These are phyloP conservation scores for Persicaria tinctoria DNA, from an alignment of 148 eudicot species.

Conservation along the genomic window DNA sequence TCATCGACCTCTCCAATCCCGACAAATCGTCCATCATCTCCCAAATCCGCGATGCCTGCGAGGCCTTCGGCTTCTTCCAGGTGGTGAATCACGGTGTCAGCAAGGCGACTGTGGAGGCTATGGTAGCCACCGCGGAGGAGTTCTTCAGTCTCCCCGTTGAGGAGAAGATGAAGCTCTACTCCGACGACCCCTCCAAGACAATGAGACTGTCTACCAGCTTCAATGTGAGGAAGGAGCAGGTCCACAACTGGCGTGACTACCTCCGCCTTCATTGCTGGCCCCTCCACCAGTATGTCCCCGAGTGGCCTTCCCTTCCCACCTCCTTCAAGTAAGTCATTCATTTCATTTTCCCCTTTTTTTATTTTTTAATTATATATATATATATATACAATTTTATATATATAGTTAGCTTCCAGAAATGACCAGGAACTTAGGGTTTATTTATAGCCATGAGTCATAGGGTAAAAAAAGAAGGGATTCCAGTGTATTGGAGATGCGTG, in stretches of 20 bases:
- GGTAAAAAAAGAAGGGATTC: no score
- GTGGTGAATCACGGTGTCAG: constrained; percentile 77
- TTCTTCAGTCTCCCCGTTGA: constrained; percentile 66
- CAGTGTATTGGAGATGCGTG: no score
- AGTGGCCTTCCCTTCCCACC: constrained; percentile 82
- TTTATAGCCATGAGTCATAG: no score
- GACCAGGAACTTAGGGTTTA: no score
- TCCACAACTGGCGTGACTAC: constrained; percentile 93
- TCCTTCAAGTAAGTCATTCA: constrained; percentile 59
- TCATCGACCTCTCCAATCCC: constrained; percentile 3
- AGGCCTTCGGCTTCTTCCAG: constrained; percentile 19
- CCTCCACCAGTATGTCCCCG: constrained; percentile 39
- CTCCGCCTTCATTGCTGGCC: constrained; percentile 91
- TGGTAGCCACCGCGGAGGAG: constrained; percentile 46
- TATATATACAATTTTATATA: no score
- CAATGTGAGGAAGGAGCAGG: constrained; percentile 61
- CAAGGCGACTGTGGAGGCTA: constrained; percentile 29
- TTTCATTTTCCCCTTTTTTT: background rate
- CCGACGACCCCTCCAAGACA: constrained; percentile 73
- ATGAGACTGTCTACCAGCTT: constrained; percentile 79
- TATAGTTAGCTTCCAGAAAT: no score
- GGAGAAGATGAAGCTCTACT: constrained; percentile 80
- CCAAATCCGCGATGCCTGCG: constrained; percentile 9
- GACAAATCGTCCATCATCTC: constrained; percentile 3
- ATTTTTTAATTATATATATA: background rate